Evolutionary conservation across 2,329 filamentous ascomycete genomes (phyloP), one percentile per base, ranked within the genome.

Genomic region (Tolypocladium album): DNA sequence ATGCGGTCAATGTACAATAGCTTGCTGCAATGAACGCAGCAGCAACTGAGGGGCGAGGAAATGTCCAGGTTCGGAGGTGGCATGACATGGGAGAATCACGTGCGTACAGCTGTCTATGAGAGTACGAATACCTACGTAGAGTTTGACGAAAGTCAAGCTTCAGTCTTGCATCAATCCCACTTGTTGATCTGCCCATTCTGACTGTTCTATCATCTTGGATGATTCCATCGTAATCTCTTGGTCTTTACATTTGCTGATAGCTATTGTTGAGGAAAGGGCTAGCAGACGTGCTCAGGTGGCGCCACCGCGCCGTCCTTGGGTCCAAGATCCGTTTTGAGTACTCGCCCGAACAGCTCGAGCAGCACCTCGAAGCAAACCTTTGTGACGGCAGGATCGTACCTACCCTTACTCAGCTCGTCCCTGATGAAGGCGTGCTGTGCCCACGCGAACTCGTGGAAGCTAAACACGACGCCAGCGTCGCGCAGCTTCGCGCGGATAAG

Each of bases 341-440:
- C 86, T 27, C 92, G 80, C 0, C 84, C 86, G 74, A 97, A 97
- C 61, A 96, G 69, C 77, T 97, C 92, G 20, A 94, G 79, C 67
- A 97, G 75, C 73, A 97, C 88, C 79, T 96, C 90, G 70, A 96
- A 96, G 76, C 92, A 96, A 42, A 93, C 83, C 70, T 92, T 93
- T 4, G 87, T 86, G 60, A 97, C 81, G 24, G 89, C 90, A 0
- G 92, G 90, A 71, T 97, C 92, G 69, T 96, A 97, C 34, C 92
- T 82, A n/a, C 92, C 92, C 76, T 96, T 96, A 73, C 88, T 92
- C 61, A 94, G 78, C 77, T 97, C 92, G 69, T 97, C 92, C 22
- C 92, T 82, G 71, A 97, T 95, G 71, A 97, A 97, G 6, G 92
- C 92, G 77, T 96, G 92, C 74, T 96, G 92, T 4, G 92, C 92